Evolutionary conservation across 192 early-diverging fungal species (phyloP), one percentile per base, ranked within the genome.

Genomic region (Backusella tuberculispora): DNA sequence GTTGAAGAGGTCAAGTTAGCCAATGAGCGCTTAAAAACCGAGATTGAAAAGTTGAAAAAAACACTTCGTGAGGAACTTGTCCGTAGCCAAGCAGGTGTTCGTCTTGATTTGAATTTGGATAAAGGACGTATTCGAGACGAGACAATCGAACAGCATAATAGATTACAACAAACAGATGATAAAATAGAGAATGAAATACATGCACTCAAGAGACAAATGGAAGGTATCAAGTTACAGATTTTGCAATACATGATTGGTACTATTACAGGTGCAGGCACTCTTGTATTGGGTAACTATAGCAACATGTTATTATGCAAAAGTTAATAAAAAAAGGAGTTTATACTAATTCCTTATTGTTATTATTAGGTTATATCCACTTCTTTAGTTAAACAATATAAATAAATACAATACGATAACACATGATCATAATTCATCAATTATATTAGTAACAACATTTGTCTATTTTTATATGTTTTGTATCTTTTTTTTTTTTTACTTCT

Each of bases 131-230:
- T 95, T 17, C 88, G 94, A 4, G 95, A 97, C 73, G 92, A 96
- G 78, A 88, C 93, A 43, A 88, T 88, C 34, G 85, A 87, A 56
- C 92, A 95, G 66, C 93, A 95, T 76, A 82, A 95, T 21, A 90
- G 91, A 71, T 88, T 98, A 29, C 87, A 92, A 60, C 92, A 95
- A 69, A 92, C 95, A 0, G 94, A 95, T 63, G 83, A 92, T 19
- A 90, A 89, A 71, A 96, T 98, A 66, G 96, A 96, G 72, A 85
- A 88, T 44, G 96, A 98, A 81, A 93, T 98, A 65, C 86, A 91
- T 14, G 86, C 84, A 2, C 78, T 97, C 56, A 85, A 91, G 42
- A 95, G 90, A 19, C 90, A 93, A 75, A 94, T 97, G 92, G 93
- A 96, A 83, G 91, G 92, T 15, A 94, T 96, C 77, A 95, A 95